Conservation (phyloP, 441 rosid species). For the Hura crepitans region DNA sequence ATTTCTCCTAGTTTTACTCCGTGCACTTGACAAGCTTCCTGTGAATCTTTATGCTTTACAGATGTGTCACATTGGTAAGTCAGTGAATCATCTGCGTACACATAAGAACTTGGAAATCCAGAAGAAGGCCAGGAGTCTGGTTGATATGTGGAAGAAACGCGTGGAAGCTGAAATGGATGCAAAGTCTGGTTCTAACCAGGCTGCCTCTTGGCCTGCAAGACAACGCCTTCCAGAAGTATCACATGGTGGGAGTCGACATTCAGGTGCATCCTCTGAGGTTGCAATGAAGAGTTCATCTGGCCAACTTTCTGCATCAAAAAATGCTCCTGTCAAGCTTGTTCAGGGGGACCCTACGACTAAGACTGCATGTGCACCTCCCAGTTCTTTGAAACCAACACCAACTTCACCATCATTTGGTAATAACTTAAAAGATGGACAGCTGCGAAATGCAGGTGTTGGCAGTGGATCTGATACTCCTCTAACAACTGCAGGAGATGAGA, state of each 20-base stretch:
- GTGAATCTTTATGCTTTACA: constrained; percentile 86
- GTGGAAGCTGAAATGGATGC: constrained; percentile 97
- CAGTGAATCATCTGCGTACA: constrained; percentile 79
- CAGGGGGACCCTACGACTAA: constrained; percentile 47
- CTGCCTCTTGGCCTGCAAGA: constrained; percentile 58
- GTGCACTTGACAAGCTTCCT: constrained; percentile 87
- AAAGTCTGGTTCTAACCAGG: constrained; percentile 58
- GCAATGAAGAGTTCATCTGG: constrained; percentile 53
- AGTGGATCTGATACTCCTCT: constrained; percentile 40
- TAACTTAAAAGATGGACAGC: constrained; percentile 44
- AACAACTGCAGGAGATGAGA: constrained; percentile 44
- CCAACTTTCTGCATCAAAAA: constrained; percentile 56
- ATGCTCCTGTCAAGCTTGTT: constrained; percentile 45
- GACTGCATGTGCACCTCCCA: constrained; percentile 49
- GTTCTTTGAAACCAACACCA: constrained; percentile 45
- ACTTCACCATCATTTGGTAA: constrained; percentile 39
- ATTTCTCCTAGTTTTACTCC: constrained; percentile 68
- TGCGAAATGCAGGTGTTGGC: constrained; percentile 36
- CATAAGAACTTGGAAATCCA: constrained; percentile 81
- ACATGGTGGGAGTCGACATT: constrained; percentile 51
- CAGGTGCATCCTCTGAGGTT: constrained; percentile 59
- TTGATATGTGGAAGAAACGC: constrained; percentile 95
- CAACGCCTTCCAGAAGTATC: constrained; percentile 51
- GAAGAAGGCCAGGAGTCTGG: constrained; percentile 85
- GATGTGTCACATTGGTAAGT: constrained; percentile 85